A percentile compares a stretch with the other conserved stretches of the same genome.
phyloP scores from a whole-genome alignment of 345 rosid genomes.

The Geranium rotundifolium region DNA sequence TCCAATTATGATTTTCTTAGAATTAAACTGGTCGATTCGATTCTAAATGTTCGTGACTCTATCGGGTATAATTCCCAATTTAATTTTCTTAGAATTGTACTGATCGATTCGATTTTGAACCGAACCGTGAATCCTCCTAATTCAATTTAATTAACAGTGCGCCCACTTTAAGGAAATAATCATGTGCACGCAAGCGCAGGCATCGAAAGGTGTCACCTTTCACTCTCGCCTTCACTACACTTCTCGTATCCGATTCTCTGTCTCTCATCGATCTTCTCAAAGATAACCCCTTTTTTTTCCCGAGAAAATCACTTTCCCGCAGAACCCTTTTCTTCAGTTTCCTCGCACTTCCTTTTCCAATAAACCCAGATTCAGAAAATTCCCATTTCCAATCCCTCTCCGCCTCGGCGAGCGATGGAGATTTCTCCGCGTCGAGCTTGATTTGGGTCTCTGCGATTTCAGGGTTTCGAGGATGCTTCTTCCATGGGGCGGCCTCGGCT shows the following conservation, averaged over 20 bases:
- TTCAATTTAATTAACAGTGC: background rate
- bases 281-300: background rate
- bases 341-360: background rate
- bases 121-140: no score
- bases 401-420: background rate
- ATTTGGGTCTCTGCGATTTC: background rate
- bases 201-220: background rate
- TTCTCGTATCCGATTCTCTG: constrained; percentile 24
- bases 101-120: no score
- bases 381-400: background rate
- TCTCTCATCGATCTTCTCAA: background rate
- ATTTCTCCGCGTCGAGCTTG: background rate
- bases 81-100: no score
- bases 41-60: no score
- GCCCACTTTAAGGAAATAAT: background rate
- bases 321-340: no score
- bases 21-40: no score
- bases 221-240: constrained; percentile 8
- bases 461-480: constrained; percentile 25
- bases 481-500: constrained; percentile 83
- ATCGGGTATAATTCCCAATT: no score
- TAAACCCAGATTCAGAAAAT: background rate
- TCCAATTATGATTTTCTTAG: no score
- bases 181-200: background rate
- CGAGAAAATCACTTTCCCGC: background rate